phyloP scores from a whole-genome alignment of 768 basidiomycete species.

The Hygrocybe coccinea region DNA sequence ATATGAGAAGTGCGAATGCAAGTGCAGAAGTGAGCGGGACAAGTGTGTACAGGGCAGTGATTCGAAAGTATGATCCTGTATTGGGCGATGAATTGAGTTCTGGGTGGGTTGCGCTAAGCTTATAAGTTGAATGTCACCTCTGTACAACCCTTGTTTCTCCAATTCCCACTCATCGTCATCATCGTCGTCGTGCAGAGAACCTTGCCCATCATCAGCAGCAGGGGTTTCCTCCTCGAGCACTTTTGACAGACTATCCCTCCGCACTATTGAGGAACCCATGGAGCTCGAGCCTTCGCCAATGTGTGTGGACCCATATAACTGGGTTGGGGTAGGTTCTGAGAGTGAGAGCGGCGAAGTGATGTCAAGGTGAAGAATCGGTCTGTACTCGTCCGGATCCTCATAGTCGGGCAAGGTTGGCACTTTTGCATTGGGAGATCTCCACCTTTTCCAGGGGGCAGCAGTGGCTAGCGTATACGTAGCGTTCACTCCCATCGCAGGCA shows the following conservation, averaged over 20 bases:
- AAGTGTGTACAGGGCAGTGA: constrained; percentile 53
- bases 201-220: constrained; percentile 24
- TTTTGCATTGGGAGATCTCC: background rate
- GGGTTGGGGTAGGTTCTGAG: constrained; percentile 3
- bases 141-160: constrained; percentile 46
- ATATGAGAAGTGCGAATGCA: constrained; percentile 46
- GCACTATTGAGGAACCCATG: constrained; percentile 33
- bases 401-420: background rate
- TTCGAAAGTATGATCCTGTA: constrained; percentile 57
- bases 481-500: background rate
- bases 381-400: background rate
- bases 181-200: constrained; percentile 35
- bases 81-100: background rate
- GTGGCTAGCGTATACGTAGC: background rate
- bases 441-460: background rate
- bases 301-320: background rate
- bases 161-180: constrained; percentile 40
- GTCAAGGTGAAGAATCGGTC: constrained; percentile 3
- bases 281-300: background rate
- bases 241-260: constrained; percentile 24
- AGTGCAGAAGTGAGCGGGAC: constrained; percentile 53
- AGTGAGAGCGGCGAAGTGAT: constrained; percentile 1
- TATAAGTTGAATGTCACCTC: constrained; percentile 33
- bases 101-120: background rate
- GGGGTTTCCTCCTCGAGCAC: constrained; percentile 39